Percentiles rank a stretch among this genome's conserved stretches.
Evolutionary conservation across 1,284 basidiomycete genomes (phyloP).

Genomic region (Takashimella tepidaria): DNA sequence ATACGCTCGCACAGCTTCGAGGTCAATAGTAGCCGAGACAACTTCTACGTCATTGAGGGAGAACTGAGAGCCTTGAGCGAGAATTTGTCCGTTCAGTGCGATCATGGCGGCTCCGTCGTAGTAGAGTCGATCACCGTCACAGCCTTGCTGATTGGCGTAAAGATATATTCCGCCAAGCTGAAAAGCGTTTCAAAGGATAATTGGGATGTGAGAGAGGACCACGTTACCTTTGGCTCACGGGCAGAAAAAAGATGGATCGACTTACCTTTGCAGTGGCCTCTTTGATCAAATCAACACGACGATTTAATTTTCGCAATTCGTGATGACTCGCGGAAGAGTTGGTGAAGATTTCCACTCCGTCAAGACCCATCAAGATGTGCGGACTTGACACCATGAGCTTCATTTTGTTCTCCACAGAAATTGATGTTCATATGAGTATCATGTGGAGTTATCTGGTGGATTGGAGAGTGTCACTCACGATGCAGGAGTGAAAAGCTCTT

Average conservation of each 20-base stretch:
- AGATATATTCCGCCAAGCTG: slow-evolving; percentile 94
- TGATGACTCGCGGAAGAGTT: slow-evolving; percentile 98
- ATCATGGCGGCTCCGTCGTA: slow-evolving; percentile 98
- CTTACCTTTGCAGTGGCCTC: slow-evolving; percentile 89
- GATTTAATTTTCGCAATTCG: slow-evolving; percentile 88
- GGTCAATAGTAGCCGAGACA: slow-evolving; percentile 87
- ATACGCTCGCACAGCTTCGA: slow-evolving; percentile 88
- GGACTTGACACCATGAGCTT: slow-evolving; percentile 65
- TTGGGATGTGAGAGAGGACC: too few relatives aligned
- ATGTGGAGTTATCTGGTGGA: slow-evolving; percentile 5
- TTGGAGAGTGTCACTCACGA: slow-evolving; percentile 55
- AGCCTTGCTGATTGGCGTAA: slow-evolving; percentile 98
- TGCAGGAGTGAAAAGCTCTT: slow-evolving; percentile 93
- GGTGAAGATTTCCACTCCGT: slow-evolving; percentile 97
- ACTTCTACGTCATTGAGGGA: slow-evolving; percentile 94
- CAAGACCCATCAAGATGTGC: slow-evolving; percentile 92
- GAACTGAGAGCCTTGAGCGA: slow-evolving; percentile 95
- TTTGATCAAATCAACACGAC: slow-evolving; percentile 88
- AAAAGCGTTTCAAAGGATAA: background rate
- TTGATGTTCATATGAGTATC: too few relatives aligned
- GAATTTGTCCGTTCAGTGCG: slow-evolving; percentile 82
- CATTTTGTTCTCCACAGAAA: too few relatives aligned
- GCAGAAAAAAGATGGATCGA: background rate
- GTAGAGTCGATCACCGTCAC: slow-evolving; percentile 94
- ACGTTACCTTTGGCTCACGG: too few relatives aligned